Evolutionary conservation across 2,329 filamentous ascomycete species (phyloP).

Genomic region (Dothidotthia symphoricarpi): DNA sequence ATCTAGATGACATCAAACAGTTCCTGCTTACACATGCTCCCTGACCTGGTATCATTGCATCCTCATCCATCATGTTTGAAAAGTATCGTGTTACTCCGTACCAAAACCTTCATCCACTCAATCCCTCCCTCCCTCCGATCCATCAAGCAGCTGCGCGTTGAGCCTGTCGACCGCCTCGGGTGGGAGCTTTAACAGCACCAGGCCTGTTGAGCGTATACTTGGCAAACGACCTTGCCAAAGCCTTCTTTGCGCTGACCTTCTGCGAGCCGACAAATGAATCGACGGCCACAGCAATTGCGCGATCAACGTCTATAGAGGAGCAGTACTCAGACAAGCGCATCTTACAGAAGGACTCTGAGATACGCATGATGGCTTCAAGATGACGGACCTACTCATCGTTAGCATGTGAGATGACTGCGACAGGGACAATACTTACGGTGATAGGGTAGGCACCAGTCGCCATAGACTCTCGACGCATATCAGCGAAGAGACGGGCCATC

Average conservation of each 20-base stretch:
- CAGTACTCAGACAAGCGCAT: constrained; percentile 99
- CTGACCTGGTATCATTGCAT: constrained; percentile 19
- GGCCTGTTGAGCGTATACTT: constrained; percentile 68
- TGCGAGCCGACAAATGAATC: constrained; percentile 95
- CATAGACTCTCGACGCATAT: constrained; percentile 90
- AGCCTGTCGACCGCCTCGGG: constrained; percentile 26
- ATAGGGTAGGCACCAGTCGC: constrained; percentile 97
- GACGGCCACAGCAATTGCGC: constrained; percentile 93
- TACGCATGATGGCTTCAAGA: constrained; percentile 95
- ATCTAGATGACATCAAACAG: no score
- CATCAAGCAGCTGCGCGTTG: constrained; percentile 31
- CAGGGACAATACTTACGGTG: constrained; percentile 63
- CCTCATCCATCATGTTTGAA: constrained; percentile 5
- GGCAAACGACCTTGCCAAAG: constrained; percentile 87
- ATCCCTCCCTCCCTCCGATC: background rate
- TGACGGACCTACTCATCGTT: constrained; percentile 74
- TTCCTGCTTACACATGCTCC: background rate
- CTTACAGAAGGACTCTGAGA: constrained; percentile 89
- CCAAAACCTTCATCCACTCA: constrained; percentile 4
- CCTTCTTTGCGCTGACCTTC: constrained; percentile 97
- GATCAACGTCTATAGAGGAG: constrained; percentile 84
- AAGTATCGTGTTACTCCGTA: constrained; percentile 2
- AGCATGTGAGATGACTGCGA: constrained; percentile 5
- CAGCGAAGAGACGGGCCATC: constrained; percentile 86
- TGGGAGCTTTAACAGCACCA: constrained; percentile 40